Conservation (phyloP, 345 rosid species). For the Dipteronia dyeriana region DNA sequence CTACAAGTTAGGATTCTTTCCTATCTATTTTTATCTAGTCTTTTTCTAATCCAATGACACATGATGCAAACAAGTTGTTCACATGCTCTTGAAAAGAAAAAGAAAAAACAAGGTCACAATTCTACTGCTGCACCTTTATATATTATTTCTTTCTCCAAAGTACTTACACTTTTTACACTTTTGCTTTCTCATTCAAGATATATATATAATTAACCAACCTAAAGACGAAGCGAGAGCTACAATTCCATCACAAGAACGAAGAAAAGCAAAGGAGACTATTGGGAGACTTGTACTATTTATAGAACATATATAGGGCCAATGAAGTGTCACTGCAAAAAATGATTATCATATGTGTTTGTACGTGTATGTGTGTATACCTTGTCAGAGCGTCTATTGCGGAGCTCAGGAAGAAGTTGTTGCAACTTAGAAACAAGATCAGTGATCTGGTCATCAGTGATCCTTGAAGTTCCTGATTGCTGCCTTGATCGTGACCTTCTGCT, state of each 20-base stretch:
- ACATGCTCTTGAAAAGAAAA: too few species aligned
- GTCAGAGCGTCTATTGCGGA: slow-evolving; percentile 62
- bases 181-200: neutral
- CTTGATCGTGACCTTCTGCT: slow-evolving; percentile 80
- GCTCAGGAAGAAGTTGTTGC: slow-evolving; percentile 86
- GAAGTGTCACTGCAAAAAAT: neutral
- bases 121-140: too few species aligned
- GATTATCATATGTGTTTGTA: too few species aligned
- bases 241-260: neutral
- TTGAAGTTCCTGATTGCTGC: slow-evolving; percentile 61
- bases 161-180: neutral
- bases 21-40: too few species aligned
- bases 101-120: too few species aligned
- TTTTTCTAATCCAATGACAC: too few species aligned
- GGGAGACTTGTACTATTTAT: neutral
- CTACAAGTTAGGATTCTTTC: too few species aligned
- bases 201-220: too few species aligned
- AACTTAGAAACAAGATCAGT: slow-evolving; percentile 82
- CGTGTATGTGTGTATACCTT: slow-evolving; percentile 38
- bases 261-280: neutral
- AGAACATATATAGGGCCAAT: neutral
- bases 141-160: neutral
- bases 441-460: slow-evolving; percentile 91
- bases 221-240: too few species aligned
- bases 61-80: too few species aligned